A percentile compares a stretch with the other conserved stretches of the same genome.
Conservation (phyloP, 192 early-diverging fungal genomes). For the Fimicolochytrium jonesii region DNA sequence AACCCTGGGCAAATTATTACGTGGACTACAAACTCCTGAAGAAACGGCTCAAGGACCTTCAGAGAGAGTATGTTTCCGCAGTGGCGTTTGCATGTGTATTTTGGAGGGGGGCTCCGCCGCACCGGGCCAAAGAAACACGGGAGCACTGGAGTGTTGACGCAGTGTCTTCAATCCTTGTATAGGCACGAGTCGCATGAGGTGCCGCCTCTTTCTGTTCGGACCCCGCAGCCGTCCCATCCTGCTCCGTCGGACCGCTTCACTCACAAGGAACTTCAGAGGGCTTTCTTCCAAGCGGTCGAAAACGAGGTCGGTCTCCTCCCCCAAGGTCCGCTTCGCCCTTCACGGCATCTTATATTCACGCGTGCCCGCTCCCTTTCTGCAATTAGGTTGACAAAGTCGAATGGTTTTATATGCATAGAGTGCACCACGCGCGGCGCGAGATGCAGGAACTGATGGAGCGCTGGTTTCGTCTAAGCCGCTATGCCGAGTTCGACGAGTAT, state of each 20-base stretch:
- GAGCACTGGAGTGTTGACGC: no score
- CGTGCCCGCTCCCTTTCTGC: no score
- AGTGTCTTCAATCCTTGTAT: background rate
- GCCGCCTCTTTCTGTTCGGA: background rate
- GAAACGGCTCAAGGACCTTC: background rate
- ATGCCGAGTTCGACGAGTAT: no score
- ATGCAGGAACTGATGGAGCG: slow-evolving; percentile 6
- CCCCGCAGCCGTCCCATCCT: no score
- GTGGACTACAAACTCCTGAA: slow-evolving; percentile 7
- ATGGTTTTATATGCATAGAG: slow-evolving; percentile 8
- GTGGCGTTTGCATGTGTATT: background rate
- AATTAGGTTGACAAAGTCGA: slow-evolving; percentile 20
- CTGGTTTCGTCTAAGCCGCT: no score
- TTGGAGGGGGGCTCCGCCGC: no score
- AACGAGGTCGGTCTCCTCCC: no score
- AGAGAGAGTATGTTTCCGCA: background rate
- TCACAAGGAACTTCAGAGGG: slow-evolving; percentile 1
- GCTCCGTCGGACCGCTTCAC: background rate
- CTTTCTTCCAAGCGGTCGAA: slow-evolving; percentile 3
- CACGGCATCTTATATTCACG: no score
- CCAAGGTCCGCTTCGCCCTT: no score
- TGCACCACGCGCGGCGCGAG: background rate
- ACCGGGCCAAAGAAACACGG: background rate
- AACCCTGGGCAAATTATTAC: slow-evolving; percentile 2
- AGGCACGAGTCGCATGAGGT: background rate